Base-by-base conservation (phyloP, 148 eudicot species). In the Heliosperma pusillum region DNA sequence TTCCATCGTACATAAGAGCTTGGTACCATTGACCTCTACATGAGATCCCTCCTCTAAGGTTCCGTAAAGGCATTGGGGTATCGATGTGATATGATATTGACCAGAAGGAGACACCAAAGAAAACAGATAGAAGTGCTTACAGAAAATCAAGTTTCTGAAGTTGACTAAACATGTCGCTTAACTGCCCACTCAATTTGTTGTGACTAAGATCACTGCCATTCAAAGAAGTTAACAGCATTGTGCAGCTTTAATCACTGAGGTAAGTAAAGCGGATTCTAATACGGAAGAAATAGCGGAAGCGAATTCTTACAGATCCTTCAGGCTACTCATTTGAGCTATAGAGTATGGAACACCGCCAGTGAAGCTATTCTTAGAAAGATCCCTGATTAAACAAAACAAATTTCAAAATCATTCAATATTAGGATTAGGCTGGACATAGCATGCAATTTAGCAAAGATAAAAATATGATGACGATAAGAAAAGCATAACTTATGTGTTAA, bases 321-420 rank as follows among this genome's bases (percentile, higher is more conserved):
- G 84, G 70, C 58, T 72, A 42, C 73, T 81, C 88, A 89, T 86
- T 70, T 81, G 87, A 70, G 91, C 83, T 69, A 89, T 75, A 64
- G 93, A 89, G 73, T 83, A 89, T 13, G 91, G 93, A 69, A 89
- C 78, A 45, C 75, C 50, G 33, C 91, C 91, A 30, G 74, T 76
- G 69, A 86, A 85, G 74, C 64, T 82, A 78, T 86, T 87, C 62
- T 78, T 74, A 64, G 90, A 86, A 73, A 89, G 83, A 86, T 89
- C 88, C 70, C 93, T 89, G 86, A 76, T 71, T 16, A 75, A 25
- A 72, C 26, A 63, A 25, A 50, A 66, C 0, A 7, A 1, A 80
- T 70, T 3, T 7, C 12, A 30, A 75, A n/a, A 45, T 64, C 58
- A 58, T 19, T 56, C 40, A 40, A 26, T 16, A 50, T 13, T 53